Percentiles rank a stretch among this genome's conserved stretches.
These are phyloP conservation scores for Lactifluus volemus DNA, from an alignment of 768 basidiomycete species.

Conservation along the genomic window DNA sequence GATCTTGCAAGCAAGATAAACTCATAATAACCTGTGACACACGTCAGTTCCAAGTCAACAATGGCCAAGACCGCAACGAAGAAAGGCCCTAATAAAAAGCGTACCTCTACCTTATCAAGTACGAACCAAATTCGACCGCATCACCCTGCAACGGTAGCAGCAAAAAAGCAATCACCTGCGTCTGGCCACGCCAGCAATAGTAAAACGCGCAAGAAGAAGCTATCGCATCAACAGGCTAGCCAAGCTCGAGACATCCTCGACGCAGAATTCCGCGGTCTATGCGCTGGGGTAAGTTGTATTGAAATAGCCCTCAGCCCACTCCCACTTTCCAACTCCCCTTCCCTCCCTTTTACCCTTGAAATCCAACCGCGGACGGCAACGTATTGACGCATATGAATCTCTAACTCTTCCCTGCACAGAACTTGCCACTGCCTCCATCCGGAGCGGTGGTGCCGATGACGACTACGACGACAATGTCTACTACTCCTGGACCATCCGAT, in stretches of 20 bases:
- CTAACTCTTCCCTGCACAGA: neutral
- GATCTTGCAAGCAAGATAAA: too few relatives aligned
- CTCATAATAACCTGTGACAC: too few relatives aligned
- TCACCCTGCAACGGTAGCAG: neutral
- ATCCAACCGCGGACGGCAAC: too few relatives aligned
- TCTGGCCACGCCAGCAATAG: neutral
- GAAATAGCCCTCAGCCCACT: neutral
- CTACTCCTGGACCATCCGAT: neutral
- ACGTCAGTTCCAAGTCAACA: too few relatives aligned
- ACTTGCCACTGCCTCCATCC: neutral
- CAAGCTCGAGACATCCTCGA: conserved; percentile 5
- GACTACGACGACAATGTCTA: neutral
- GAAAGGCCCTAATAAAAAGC: neutral
- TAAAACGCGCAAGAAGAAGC: neutral
- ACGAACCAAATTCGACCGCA: neutral
- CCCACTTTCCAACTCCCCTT: neutral
- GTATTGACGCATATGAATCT: neutral
- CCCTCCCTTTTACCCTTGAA: neutral
- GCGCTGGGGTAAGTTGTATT: neutral
- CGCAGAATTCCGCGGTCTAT: conserved; percentile 4
- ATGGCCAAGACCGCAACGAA: neutral
- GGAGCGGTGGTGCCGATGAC: neutral
- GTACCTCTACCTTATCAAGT: neutral
- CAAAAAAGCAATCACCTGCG: neutral
- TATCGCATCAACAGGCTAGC: conserved; percentile 1